Evolutionary conservation across 1,284 basidiomycete species (phyloP).

Genomic region (Grifola frondosa): DNA sequence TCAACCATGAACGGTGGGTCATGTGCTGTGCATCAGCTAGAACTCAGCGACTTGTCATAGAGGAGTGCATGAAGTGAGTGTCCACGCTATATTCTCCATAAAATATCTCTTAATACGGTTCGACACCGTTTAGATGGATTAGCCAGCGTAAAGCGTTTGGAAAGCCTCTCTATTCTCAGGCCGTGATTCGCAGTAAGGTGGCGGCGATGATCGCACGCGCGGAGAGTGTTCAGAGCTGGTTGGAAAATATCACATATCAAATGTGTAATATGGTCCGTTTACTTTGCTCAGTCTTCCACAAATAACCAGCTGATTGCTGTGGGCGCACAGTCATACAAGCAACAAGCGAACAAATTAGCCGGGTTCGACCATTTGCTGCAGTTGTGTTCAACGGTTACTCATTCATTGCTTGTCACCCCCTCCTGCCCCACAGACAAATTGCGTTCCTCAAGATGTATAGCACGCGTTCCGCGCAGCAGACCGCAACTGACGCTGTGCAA

Average conservation of each 20-base stretch:
- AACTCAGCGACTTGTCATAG: conserved; percentile 52
- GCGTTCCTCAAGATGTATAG: conserved; percentile 77
- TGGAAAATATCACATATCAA: conserved; percentile 88
- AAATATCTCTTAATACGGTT: background rate
- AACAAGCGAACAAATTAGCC: conserved; percentile 32
- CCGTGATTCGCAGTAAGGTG: conserved; percentile 83
- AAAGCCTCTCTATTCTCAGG: conserved; percentile 78
- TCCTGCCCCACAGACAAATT: conserved; percentile 54
- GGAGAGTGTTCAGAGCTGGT: conserved; percentile 82
- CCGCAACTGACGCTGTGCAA: conserved; percentile 79
- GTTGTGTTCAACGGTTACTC: background rate
- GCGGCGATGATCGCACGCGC: conserved; percentile 83
- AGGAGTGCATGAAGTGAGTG: conserved; percentile 69
- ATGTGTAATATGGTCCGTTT: conserved; percentile 83
- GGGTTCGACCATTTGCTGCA: conserved; percentile 17
- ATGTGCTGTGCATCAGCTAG: conserved; percentile 64
- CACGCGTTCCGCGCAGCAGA: conserved; percentile 67
- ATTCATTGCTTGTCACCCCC: background rate
- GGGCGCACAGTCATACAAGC: conserved; percentile 27
- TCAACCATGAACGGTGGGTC: conserved; percentile 70
- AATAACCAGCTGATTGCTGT: conserved; percentile 1
- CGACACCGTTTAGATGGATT: conserved; percentile 54
- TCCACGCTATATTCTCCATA: conserved; percentile 1
- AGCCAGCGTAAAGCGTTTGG: conserved; percentile 82
- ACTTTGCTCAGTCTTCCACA: background rate